Conservation (phyloP, 495 filamentous ascomycete species). For the Annulohypoxylon nitens region DNA sequence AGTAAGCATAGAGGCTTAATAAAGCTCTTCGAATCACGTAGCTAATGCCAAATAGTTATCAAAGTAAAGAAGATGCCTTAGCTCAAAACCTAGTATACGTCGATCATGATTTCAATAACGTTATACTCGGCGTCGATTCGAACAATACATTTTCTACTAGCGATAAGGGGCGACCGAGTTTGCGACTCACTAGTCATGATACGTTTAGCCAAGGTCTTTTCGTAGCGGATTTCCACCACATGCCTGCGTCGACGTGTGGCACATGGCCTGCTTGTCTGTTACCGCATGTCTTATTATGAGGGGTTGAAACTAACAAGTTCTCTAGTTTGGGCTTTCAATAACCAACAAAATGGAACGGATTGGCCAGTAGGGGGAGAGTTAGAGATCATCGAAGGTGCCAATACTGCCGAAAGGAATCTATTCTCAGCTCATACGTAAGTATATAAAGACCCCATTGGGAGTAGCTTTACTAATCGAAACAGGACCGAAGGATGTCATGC, state of each 20-base stretch:
- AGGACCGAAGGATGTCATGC: constrained; percentile 62
- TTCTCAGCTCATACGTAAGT: constrained; percentile 76
- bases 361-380: constrained; percentile 83
- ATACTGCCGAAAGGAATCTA: constrained; percentile 69
- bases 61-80: constrained; percentile 50
- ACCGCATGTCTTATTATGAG: background rate
- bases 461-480: constrained; percentile 60
- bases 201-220: constrained; percentile 74
- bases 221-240: constrained; percentile 75
- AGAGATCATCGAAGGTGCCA: constrained; percentile 86
- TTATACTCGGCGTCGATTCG: constrained; percentile 61
- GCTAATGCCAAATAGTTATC: constrained; percentile 44
- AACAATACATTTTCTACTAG: constrained; percentile 51
- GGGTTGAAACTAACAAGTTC: constrained; percentile 24
- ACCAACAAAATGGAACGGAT: constrained; percentile 44
- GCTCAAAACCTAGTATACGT: constrained; percentile 53
- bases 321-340: constrained; percentile 55
- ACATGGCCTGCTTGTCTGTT: constrained; percentile 74
- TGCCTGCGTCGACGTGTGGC: constrained; percentile 76
- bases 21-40: background rate
- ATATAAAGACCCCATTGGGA: constrained; percentile 37
- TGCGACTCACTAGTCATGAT: constrained; percentile 73
- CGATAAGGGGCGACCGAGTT: constrained; percentile 69
- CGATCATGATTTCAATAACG: constrained; percentile 59
- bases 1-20: constrained; percentile 36